Base-by-base conservation (phyloP, 2,329 filamentous ascomycete genomes). In the Botrytis paeoniae region DNA sequence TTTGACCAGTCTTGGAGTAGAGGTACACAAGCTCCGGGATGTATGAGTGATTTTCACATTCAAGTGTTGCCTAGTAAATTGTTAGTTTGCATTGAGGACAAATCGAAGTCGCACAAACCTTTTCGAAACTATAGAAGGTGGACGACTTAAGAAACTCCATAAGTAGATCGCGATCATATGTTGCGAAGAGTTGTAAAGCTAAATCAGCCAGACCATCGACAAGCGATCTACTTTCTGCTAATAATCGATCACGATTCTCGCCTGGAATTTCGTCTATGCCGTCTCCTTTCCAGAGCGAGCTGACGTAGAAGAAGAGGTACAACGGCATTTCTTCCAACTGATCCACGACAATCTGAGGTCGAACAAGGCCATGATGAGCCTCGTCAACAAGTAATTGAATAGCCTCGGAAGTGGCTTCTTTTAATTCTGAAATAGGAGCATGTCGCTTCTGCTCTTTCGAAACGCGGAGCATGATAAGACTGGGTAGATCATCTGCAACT, bases 21-120 rank as follows among this genome's bases (percentile, higher is more conserved):
- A 99, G 88, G 79, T 96, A 96, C 22, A 99, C 95, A n/a, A 98
- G 88, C 81, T 99, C 96, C 54, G 94, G 92, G 65, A 97, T 92
- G 82, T 93, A 98, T 77, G 92, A 90, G 76, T 89, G 88, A 22
- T 86, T 84, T 82, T 98, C 94, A 80, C 96, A 99, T 78, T 97
- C 89, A 87, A 84, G 88, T 75, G 83, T 92, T 81, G 83, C 93
- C 89, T 87, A 81, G 8, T 73, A 43, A 35, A n/a, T 78, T 73
- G 79, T 77, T 14, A 75, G 12, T 25, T 48, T 45, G 20, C 18
- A 5, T 35, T 5, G 59, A 65, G 32, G n/a, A 10, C 12, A 51
- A 65, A 66, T 59, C 2, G 20, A n/a, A 5, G 25, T 16, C 16
- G 35, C 48, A 60, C 79, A 71, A 76, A 87, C 87, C 83, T 89